Percentiles rank a stretch among this genome's conserved stretches.
These are phyloP conservation scores for Globisporangium lucens DNA, from an alignment of 352 stramenopile species.

Conservation along the genomic window DNA sequence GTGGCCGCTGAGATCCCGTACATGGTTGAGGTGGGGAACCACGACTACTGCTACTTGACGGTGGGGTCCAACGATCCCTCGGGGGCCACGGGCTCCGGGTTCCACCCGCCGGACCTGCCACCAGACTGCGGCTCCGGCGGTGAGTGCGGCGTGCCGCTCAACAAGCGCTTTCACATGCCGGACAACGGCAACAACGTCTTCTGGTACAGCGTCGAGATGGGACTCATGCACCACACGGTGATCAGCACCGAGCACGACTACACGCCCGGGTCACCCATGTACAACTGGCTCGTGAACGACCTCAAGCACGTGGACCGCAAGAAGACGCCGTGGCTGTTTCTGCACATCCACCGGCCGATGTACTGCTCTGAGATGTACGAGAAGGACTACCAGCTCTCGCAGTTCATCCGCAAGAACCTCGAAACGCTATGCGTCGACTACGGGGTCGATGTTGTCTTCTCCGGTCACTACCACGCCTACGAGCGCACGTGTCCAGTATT, in stretches of 20 bases:
- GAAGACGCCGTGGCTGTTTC: background rate
- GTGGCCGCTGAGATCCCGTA: background rate
- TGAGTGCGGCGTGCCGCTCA: background rate
- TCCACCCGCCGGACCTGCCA: background rate
- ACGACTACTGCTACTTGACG: background rate
- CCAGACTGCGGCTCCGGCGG: background rate
- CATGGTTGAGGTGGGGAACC: background rate
- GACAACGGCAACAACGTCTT: background rate
- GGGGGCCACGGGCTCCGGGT: background rate
- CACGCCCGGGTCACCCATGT: background rate
- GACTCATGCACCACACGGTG: background rate
- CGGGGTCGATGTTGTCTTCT: background rate
- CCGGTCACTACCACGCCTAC: background rate
- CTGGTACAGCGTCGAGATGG: background rate
- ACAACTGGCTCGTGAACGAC: background rate
- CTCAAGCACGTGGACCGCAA: background rate
- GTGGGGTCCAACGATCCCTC: background rate
- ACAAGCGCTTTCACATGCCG: conserved; percentile 5
- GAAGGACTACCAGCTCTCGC: background rate
- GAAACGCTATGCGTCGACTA: background rate
- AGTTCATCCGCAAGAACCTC: background rate
- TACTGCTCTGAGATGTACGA: background rate
- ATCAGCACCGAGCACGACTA: conserved; percentile 9
- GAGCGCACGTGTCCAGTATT: background rate
- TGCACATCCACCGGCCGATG: background rate